A percentile compares a stretch with the other conserved stretches of the same genome.
Conservation (phyloP, 2,329 filamentous ascomycete species). For the Claviceps lovelessii region DNA sequence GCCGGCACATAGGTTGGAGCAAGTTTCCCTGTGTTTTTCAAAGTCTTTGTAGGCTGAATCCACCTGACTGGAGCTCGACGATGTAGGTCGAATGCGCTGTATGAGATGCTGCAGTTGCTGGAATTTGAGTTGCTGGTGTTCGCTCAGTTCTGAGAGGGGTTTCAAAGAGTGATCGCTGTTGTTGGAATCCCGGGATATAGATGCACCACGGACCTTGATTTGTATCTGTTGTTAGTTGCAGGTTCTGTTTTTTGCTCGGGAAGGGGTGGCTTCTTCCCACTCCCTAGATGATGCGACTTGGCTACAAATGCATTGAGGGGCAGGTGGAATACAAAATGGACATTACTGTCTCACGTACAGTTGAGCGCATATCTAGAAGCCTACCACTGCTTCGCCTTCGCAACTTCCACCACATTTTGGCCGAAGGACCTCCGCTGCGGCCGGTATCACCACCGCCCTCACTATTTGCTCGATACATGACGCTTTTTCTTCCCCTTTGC, state of each 20-base stretch:
- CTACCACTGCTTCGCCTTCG: background rate
- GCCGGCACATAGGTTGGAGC: conserved; percentile 24
- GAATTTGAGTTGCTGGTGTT: conserved; percentile 19
- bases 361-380: background rate
- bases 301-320: background rate
- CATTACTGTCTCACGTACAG: background rate
- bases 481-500: background rate
- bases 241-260: background rate
- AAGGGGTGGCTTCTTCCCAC: background rate
- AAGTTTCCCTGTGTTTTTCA: conserved; percentile 25
- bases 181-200: conserved; percentile 10
- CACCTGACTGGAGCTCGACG: conserved; percentile 21
- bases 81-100: conserved; percentile 21
- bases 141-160: conserved; percentile 12
- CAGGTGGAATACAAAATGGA: background rate
- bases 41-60: conserved; percentile 32
- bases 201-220: background rate
- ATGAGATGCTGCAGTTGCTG: conserved; percentile 22
- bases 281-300: background rate
- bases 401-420: conserved; percentile 11
- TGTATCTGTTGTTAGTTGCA: background rate
- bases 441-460: conserved; percentile 11
- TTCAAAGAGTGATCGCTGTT: conserved; percentile 14
- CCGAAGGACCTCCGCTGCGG: conserved; percentile 1
- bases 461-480: conserved; percentile 16